These are phyloP conservation scores for Teratosphaeria epicoccoides DNA, from an alignment of 2,329 filamentous ascomycete species.

Conservation along the genomic window DNA sequence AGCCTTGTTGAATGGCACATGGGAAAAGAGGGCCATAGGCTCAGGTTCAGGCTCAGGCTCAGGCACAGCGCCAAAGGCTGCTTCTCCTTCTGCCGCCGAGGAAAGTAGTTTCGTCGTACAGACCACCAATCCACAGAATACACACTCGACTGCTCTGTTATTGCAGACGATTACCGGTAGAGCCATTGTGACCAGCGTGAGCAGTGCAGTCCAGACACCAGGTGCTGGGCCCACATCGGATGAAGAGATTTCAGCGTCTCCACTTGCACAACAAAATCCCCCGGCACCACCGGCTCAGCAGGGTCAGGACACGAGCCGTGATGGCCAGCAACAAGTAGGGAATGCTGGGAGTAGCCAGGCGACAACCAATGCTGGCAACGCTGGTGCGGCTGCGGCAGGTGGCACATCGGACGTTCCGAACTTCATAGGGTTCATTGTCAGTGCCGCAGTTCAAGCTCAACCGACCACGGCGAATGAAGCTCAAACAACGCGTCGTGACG, in stretches of 20 bases:
- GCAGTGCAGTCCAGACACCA: neutral
- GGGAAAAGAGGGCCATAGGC: neutral
- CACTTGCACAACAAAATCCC: no score
- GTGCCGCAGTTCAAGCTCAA: neutral
- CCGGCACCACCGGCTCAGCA: neutral
- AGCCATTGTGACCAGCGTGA: neutral
- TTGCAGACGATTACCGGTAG: neutral
- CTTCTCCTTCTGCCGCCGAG: neutral
- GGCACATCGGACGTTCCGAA: neutral
- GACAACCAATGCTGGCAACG: neutral
- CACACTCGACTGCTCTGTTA: neutral
- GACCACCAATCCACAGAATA: neutral
- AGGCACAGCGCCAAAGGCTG: neutral
- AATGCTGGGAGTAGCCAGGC: neutral
- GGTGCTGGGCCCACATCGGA: neutral
- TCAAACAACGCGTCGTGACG: neutral
- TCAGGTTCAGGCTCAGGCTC: neutral
- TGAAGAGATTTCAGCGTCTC: no score
- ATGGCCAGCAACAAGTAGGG: neutral
- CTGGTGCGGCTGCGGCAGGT: neutral
- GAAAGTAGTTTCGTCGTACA: no score
- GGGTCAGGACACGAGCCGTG: neutral
- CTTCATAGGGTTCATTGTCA: neutral
- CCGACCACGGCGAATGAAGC: neutral
- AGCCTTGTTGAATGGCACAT: neutral